A percentile compares a stretch with the other conserved stretches of the same genome.
These are phyloP conservation scores for Pleurotus cornucopiae DNA, from an alignment of 768 basidiomycete genomes.

Conservation along the genomic window DNA sequence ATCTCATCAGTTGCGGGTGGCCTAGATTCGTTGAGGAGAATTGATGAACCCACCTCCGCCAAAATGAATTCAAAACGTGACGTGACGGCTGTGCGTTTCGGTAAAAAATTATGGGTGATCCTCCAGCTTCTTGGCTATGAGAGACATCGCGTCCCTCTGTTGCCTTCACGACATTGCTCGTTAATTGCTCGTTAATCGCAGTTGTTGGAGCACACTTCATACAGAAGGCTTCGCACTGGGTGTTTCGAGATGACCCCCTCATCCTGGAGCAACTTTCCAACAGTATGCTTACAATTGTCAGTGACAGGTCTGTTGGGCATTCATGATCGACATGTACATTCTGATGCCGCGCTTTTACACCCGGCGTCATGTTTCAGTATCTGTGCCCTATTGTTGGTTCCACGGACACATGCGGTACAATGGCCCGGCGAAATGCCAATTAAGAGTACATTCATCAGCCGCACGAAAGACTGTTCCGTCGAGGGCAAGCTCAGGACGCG, in stretches of 20 bases:
- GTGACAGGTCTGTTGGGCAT: not conserved
- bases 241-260: too few relatives aligned
- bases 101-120: not conserved
- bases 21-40: not conserved
- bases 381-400: not conserved
- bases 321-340: conserved; percentile 1
- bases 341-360: not conserved
- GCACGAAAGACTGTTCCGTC: not conserved
- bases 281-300: too few relatives aligned
- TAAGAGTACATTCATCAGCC: not conserved
- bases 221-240: too few relatives aligned
- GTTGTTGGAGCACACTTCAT: too few relatives aligned
- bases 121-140: too few relatives aligned
- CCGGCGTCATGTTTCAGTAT: not conserved
- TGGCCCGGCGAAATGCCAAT: not conserved
- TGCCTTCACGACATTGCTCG: too few relatives aligned
- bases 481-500: not conserved
- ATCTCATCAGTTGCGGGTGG: not conserved
- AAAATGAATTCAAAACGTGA: not conserved
- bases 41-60: not conserved
- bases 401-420: not conserved
- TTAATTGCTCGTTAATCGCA: too few relatives aligned
- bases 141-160: too few relatives aligned
- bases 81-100: not conserved
- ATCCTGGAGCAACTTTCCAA: too few relatives aligned